Evolutionary conservation across 2,329 filamentous ascomycete genomes (phyloP), one percentile per base, ranked within the genome.

Genomic region (Mycogone perniciosa): DNA sequence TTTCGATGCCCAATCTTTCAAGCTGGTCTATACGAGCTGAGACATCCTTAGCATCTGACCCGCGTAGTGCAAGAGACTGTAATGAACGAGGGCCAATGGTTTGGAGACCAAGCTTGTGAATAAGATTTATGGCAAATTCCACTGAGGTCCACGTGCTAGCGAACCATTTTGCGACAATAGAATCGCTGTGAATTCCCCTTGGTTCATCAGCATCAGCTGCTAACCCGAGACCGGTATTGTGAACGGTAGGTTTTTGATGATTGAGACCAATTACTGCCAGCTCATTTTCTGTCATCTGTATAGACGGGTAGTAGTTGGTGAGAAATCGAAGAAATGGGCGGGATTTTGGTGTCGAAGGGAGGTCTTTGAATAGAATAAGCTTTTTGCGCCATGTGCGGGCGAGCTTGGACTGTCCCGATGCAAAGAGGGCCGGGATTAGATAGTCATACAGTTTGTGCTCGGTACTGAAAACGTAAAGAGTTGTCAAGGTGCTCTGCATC

Each of bases 101-200:
- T 44, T 81, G 75, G 5, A 95, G 72, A 2, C 87, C 87, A 46
- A 95, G 79, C 59, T 86, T 81, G 50, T 79, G 75, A 13, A 93
- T 71, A 6, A 87, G 77, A 33, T 79, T 79, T 49, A 95, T 81
- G 29, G 89, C 81, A 57, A 85, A 79, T 50, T 91, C 82, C 7
- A 90, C 73, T 1, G 84, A 80, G 26, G 93, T 77, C 65, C 88
- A 86, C 13, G 71, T 71, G 51, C 76, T 84, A 7, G 90, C 90
- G 64, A 96, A 91, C 71, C 89, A 82, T 56, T 84, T 80, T n/a
- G 90, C 86, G 13, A 87, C 85, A 31, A 95, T 85, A 55, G 82
- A 59, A 44, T 69, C 66, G 39, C 60, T 63, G 34, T 61, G 64
- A 13, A 57, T 58, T 20, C 61, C 56, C 50, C 54, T 57, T 26